A percentile compares a stretch with the other conserved stretches of the same genome.
phyloP scores from a whole-genome alignment of 495 filamentous ascomycete species.

The Tuber aestivum region DNA sequence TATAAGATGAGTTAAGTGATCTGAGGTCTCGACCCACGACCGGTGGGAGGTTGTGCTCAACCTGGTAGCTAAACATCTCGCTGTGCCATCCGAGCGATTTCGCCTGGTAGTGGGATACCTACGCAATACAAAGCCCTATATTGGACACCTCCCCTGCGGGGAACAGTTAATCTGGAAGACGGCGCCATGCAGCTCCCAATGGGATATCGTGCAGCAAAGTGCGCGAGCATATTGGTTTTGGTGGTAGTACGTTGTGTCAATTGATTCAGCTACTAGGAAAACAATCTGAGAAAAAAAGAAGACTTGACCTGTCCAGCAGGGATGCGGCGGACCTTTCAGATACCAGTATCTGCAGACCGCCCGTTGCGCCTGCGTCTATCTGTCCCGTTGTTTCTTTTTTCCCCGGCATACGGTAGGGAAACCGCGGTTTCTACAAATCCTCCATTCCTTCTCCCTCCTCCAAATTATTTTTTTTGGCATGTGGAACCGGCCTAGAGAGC shows the following conservation, averaged over 20 bases:
- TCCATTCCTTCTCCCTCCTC: not conserved
- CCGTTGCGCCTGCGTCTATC: not conserved
- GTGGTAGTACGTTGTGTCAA: not conserved
- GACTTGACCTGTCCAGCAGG: not conserved
- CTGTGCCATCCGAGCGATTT: slow-evolving; percentile 1
- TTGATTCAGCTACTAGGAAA: not conserved
- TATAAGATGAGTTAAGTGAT: not conserved
- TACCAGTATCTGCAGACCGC: not conserved
- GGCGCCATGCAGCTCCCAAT: not conserved
- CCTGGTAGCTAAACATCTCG: not conserved
- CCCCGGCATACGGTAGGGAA: not conserved
- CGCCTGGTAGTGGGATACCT: not conserved
- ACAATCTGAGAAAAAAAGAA: not conserved
- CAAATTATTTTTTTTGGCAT: not conserved
- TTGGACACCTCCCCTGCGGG: not conserved
- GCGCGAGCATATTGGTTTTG: not conserved
- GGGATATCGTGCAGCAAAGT: not conserved
- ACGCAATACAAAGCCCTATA: not conserved
- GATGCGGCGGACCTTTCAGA: not conserved
- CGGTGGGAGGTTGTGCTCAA: not conserved
- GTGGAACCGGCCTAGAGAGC: not conserved
- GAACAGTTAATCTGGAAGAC: not conserved
- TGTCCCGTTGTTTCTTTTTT: not conserved
- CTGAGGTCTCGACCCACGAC: not conserved
- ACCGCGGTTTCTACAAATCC: not conserved